phyloP scores from a whole-genome alignment of 2,329 filamentous ascomycete species.

The Phyllosticta citribraziliensis region DNA sequence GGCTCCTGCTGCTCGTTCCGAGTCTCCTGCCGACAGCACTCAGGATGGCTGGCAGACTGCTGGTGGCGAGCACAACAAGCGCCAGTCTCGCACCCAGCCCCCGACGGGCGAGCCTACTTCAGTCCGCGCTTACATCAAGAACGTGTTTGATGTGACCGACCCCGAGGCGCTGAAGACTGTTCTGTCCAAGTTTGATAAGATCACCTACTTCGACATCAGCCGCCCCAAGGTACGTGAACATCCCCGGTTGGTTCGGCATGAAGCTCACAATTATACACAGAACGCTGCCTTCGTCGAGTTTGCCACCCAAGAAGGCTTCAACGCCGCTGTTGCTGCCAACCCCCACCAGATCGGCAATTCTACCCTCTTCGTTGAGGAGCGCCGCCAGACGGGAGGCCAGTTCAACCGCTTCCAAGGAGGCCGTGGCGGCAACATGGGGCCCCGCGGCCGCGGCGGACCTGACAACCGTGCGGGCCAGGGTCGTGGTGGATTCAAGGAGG shows the following conservation, averaged over 20 bases:
- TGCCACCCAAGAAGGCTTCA: conserved; percentile 67
- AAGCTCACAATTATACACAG: conserved; percentile 39
- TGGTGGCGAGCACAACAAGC: conserved; percentile 66
- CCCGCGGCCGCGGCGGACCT: conserved; percentile 57
- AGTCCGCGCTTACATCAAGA: conserved; percentile 86
- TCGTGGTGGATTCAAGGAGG: conserved; percentile 61
- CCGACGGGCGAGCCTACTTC: conserved; percentile 61
- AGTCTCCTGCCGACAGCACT: conserved; percentile 32
- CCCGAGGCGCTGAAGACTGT: conserved; percentile 60
- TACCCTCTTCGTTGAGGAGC: conserved; percentile 78
- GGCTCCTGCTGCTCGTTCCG: conserved; percentile 17
- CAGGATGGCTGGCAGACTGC: conserved; percentile 75
- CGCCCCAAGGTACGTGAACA: conserved; percentile 60
- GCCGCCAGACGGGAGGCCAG: conserved; percentile 49
- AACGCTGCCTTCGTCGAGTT: conserved; percentile 98
- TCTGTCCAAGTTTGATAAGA: conserved; percentile 59
- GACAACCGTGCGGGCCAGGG: conserved; percentile 47
- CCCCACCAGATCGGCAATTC: conserved; percentile 78
- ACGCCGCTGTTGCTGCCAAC: conserved; percentile 73
- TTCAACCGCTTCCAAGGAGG: conserved; percentile 24
- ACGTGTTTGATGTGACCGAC: conserved; percentile 81
- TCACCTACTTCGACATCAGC: conserved; percentile 55
- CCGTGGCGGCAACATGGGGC: conserved; percentile 30
- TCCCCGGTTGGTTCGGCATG: no score
- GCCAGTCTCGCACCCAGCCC: conserved; percentile 65